Evolutionary conservation across 1,284 basidiomycete genomes (phyloP).

Genomic region (Ceratobasidium sp.): DNA sequence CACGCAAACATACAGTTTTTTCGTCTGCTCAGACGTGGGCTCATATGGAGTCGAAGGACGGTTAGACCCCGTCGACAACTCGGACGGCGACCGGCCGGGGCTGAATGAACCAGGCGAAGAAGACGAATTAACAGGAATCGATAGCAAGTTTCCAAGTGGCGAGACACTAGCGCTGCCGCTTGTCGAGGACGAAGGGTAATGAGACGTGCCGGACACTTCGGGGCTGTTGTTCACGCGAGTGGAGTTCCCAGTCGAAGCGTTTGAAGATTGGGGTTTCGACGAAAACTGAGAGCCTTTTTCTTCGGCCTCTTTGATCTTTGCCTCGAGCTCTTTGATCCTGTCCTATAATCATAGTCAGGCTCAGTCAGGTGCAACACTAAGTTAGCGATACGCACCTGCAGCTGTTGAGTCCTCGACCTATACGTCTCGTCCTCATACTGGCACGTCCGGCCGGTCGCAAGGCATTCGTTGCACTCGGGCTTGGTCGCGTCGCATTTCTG

Average conservation of each 20-base stretch:
- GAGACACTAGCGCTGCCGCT: no score
- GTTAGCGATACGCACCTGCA: slow-evolving; percentile 12
- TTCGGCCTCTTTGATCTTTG: slow-evolving; percentile 12
- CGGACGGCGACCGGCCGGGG: background rate
- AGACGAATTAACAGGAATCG: background rate
- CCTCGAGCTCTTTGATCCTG: slow-evolving; percentile 28
- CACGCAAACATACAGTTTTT: slow-evolving; percentile 12
- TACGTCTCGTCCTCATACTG: slow-evolving; percentile 23
- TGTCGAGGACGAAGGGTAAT: no score
- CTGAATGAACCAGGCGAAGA: background rate
- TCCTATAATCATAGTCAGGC: background rate
- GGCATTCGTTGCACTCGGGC: slow-evolving; percentile 34
- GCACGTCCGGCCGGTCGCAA: background rate
- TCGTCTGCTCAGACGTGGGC: background rate
- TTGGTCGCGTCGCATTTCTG: slow-evolving; percentile 34
- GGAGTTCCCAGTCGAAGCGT: no score
- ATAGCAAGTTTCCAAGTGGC: no score
- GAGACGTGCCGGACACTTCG: no score
- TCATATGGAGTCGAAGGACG: background rate
- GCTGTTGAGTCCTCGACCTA: background rate
- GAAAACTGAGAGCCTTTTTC: background rate
- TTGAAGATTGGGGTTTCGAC: background rate
- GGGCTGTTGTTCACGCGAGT: no score
- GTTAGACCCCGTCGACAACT: slow-evolving; percentile 1
- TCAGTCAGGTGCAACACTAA: background rate